These are phyloP conservation scores for Penicillium sp. DNA, from an alignment of 2,329 filamentous ascomycete genomes.

Conservation along the genomic window DNA sequence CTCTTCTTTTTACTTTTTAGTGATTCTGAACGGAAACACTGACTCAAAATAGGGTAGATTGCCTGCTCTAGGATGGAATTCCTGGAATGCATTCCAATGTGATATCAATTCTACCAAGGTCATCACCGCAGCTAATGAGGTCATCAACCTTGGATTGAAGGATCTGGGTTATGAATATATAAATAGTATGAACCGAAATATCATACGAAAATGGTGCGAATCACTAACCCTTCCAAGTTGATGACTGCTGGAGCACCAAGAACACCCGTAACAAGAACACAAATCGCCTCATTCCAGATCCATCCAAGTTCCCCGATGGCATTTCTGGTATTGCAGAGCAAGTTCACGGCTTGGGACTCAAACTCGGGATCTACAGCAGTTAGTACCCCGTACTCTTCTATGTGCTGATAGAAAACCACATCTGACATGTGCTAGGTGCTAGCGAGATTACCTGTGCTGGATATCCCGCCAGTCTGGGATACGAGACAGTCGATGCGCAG, in stretches of 20 bases:
- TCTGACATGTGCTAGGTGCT: slow-evolving; percentile 25
- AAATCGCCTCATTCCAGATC: slow-evolving; percentile 49
- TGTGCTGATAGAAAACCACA: accelerated
- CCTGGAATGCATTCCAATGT: slow-evolving; percentile 51
- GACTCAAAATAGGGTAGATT: slow-evolving; percentile 23
- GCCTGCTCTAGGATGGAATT: slow-evolving; percentile 46
- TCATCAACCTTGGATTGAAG: slow-evolving; percentile 49
- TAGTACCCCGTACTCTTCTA: not conserved
- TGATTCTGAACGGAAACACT: not conserved
- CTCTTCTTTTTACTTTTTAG: not conserved
- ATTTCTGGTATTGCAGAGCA: slow-evolving; percentile 55
- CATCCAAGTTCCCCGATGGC: slow-evolving; percentile 57
- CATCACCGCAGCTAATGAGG: slow-evolving; percentile 47
- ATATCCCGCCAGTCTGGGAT: slow-evolving; percentile 58
- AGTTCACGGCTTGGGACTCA: slow-evolving; percentile 59
- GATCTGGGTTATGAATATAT: slow-evolving; percentile 55
- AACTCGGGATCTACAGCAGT: slow-evolving; percentile 64
- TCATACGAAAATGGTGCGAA: slow-evolving; percentile 29
- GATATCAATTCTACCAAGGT: slow-evolving; percentile 49
- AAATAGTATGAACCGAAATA: slow-evolving; percentile 48
- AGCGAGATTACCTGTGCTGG: slow-evolving; percentile 53
- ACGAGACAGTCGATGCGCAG: slow-evolving; percentile 58
- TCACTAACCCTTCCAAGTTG: slow-evolving; percentile 36
- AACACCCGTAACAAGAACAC: slow-evolving; percentile 44
- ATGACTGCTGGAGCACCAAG: slow-evolving; percentile 62